Evolutionary conservation across 1,284 basidiomycete species (phyloP).

Genomic region (Lignosus rhinocerotis): DNA sequence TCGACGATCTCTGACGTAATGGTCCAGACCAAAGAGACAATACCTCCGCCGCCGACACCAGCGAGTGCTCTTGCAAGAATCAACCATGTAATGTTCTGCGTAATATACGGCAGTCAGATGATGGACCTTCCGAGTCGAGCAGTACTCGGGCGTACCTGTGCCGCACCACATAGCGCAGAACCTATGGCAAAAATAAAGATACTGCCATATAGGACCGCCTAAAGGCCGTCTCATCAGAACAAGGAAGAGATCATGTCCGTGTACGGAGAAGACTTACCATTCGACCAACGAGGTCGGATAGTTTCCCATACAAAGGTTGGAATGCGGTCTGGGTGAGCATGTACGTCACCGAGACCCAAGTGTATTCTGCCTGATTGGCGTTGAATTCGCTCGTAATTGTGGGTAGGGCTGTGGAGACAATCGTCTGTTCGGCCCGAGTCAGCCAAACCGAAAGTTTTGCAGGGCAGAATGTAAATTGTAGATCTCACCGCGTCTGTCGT

Average conservation of each 20-base stretch:
- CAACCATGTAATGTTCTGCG: conserved; percentile 61
- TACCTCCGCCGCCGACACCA: conserved; percentile 78
- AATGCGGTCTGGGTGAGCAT: conserved; percentile 81
- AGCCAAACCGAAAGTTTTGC: conserved; percentile 18
- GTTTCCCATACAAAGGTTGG: conserved; percentile 75
- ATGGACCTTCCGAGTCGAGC: neutral
- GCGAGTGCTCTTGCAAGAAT: conserved; percentile 59
- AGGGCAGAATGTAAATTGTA: conserved; percentile 5
- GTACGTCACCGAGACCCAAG: conserved; percentile 82
- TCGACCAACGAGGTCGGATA: conserved; percentile 76
- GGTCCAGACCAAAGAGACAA: conserved; percentile 80
- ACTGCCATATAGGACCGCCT: conserved; percentile 68
- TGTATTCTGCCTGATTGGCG: conserved; percentile 69
- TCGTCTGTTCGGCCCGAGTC: conserved; percentile 50
- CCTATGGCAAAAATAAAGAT: conserved; percentile 71
- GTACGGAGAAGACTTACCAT: conserved; percentile 44
- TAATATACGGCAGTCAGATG: conserved; percentile 1
- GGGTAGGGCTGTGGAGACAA: conserved; percentile 79
- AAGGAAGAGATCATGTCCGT: conserved; percentile 3
- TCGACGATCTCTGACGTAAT: conserved; percentile 80
- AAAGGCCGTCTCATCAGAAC: conserved; percentile 19
- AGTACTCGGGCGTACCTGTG: conserved; percentile 48
- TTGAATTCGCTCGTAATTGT: conserved; percentile 69
- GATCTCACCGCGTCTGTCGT: conserved; percentile 75
- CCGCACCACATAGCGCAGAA: conserved; percentile 70